Conservation (phyloP, 2,329 filamentous ascomycete species). For the Alternaria atra region DNA sequence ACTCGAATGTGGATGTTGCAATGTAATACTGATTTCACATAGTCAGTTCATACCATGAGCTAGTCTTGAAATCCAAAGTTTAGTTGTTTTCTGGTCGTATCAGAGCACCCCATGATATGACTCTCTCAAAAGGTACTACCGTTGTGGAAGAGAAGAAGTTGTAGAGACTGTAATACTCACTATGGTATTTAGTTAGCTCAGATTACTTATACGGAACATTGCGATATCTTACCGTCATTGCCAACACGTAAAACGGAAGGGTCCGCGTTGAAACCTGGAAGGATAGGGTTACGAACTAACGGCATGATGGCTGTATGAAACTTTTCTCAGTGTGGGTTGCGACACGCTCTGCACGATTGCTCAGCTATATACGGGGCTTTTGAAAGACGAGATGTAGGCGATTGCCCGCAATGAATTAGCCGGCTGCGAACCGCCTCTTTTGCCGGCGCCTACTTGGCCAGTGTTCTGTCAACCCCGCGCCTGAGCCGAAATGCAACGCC, state of each 20-base stretch:
- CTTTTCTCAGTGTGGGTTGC: neutral
- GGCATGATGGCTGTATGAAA: constrained; percentile 36
- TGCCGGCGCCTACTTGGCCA: constrained; percentile 20
- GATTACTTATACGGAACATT: neutral
- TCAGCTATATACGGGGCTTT: neutral
- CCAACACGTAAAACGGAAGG: constrained; percentile 64
- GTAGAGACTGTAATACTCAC: constrained; percentile 10
- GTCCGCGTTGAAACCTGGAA: constrained; percentile 70
- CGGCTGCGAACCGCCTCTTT: constrained; percentile 13
- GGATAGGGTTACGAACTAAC: constrained; percentile 59
- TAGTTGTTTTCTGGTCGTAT: neutral
- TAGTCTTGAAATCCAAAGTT: neutral
- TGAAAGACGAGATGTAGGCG: neutral
- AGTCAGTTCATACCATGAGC: neutral
- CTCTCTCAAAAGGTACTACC: neutral
- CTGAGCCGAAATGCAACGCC: constrained; percentile 4
- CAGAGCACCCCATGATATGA: neutral
- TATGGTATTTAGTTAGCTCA: constrained; percentile 6
- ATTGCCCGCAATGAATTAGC: constrained; percentile 12
- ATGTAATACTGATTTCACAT: constrained; percentile 59
- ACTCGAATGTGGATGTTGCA: constrained; percentile 70
- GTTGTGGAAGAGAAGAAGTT: neutral
- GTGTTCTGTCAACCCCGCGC: constrained; percentile 5
- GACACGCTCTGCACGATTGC: neutral
- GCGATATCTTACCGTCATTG: constrained; percentile 46